These are phyloP conservation scores for Ganoderma sp. DNA, from an alignment of 1,284 basidiomycete genomes.

Conservation along the genomic window DNA sequence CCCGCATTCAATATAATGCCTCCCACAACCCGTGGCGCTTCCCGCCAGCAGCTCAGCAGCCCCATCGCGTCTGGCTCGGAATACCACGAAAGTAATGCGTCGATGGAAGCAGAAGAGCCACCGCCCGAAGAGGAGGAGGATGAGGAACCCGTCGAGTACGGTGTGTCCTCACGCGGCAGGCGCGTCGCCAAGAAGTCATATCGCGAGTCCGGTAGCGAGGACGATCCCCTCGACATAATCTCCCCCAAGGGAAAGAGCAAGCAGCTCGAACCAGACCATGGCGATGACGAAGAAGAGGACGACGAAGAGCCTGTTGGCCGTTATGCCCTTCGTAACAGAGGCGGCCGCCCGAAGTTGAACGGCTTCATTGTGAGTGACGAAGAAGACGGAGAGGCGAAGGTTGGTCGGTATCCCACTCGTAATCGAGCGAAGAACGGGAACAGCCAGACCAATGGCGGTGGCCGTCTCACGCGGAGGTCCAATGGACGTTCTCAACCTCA, in stretches of 20 bases:
- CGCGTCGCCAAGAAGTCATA: constrained; percentile 53
- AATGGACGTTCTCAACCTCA: constrained; percentile 33
- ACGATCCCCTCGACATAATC: constrained; percentile 38
- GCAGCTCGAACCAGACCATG: constrained; percentile 44
- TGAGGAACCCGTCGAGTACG: constrained; percentile 35
- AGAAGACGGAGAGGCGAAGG: constrained; percentile 46
- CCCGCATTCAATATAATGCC: constrained; percentile 35
- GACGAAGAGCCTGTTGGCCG: constrained; percentile 17
- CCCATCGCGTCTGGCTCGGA: constrained; percentile 64
- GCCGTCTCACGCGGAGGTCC: constrained; percentile 39
- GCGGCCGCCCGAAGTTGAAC: constrained; percentile 32
- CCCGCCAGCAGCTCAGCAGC: constrained; percentile 32
- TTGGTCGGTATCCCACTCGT: constrained; percentile 44
- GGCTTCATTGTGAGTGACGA: constrained; percentile 57
- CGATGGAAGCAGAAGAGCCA: constrained; percentile 42
- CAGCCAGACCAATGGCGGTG: constrained; percentile 26
- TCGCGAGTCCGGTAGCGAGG: constrained; percentile 57
- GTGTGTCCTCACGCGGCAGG: constrained; percentile 52
- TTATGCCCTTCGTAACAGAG: constrained; percentile 31
- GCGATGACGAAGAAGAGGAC: constrained; percentile 35
- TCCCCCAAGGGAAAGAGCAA: constrained; percentile 37
- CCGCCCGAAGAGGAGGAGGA: constrained; percentile 38
- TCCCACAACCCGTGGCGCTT: constrained; percentile 37
- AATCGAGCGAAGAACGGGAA: constrained; percentile 44
- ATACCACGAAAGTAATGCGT: constrained; percentile 66